Evolutionary conservation across 495 filamentous ascomycete species (phyloP).

Genomic region (Usnea hakonensis): DNA sequence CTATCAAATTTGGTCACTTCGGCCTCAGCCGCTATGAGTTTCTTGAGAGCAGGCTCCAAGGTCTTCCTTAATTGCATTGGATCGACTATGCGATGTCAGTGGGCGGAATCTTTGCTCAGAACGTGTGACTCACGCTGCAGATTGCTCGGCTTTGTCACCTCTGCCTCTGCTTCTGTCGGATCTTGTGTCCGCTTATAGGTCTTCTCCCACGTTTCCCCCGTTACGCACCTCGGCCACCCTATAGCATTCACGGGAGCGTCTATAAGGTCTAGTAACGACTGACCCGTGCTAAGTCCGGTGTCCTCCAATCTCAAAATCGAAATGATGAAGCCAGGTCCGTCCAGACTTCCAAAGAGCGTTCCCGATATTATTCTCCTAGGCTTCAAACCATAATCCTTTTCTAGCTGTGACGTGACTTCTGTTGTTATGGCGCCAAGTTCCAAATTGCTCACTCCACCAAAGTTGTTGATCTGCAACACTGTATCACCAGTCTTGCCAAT

Average conservation of each 20-base stretch:
- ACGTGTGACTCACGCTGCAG: slow-evolving; percentile 46
- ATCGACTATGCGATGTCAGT: slow-evolving; percentile 45
- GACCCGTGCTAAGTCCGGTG: slow-evolving; percentile 66
- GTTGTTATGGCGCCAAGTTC: slow-evolving; percentile 83
- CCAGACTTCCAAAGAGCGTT: slow-evolving; percentile 74
- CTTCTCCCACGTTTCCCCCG: slow-evolving; percentile 46
- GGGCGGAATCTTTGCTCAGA: not conserved
- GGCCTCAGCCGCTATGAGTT: slow-evolving; percentile 68
- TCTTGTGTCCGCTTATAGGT: slow-evolving; percentile 36
- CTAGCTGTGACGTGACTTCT: slow-evolving; percentile 78
- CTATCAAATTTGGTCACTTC: slow-evolving; percentile 86
- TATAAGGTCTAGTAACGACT: slow-evolving; percentile 76
- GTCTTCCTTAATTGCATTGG: slow-evolving; percentile 46
- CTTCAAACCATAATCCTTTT: slow-evolving; percentile 57
- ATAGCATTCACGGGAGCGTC: slow-evolving; percentile 78
- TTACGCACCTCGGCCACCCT: slow-evolving; percentile 74
- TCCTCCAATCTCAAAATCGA: slow-evolving; percentile 73
- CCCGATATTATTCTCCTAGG: slow-evolving; percentile 57
- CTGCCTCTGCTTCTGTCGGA: slow-evolving; percentile 46
- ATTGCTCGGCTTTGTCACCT: slow-evolving; percentile 55
- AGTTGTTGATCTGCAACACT: slow-evolving; percentile 84
- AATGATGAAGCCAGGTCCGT: slow-evolving; percentile 88
- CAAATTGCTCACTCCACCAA: slow-evolving; percentile 82
- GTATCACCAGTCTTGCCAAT: slow-evolving; percentile 53
- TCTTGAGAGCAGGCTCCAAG: slow-evolving; percentile 59